phyloP scores from a whole-genome alignment of 2,329 filamentous ascomycete genomes.

The Monilinia polystroma region DNA sequence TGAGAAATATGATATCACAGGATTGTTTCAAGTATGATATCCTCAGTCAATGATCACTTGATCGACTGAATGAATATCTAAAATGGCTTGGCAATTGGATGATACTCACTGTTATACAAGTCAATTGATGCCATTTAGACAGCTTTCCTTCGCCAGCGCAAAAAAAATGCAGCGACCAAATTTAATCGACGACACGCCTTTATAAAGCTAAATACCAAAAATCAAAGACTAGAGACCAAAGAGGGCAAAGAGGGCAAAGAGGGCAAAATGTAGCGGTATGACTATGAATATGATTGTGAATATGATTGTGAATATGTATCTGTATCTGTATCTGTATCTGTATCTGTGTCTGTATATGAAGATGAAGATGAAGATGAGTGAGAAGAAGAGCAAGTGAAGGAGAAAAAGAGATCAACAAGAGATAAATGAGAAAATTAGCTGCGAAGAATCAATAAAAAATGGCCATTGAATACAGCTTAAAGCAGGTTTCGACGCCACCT shows the following conservation, averaged over 20 bases:
- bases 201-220: no score
- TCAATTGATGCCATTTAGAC: constrained; percentile 11
- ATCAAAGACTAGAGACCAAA: no score
- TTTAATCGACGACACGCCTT: no score
- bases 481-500: no score
- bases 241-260: no score
- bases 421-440: not conserved
- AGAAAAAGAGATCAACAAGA: not conserved
- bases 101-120: constrained; percentile 15
- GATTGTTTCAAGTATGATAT: constrained; percentile 1
- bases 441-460: constrained; percentile 1
- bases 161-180: no score
- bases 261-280: not conserved
- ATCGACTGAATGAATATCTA: not conserved
- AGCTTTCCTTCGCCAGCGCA: not conserved
- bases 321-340: no score
- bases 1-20: not conserved
- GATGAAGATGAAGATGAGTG: not conserved
- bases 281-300: not conserved
- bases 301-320: no score
- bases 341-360: no score
- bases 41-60: constrained; percentile 1
- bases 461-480: not conserved
- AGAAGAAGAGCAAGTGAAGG: not conserved
- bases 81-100: not conserved